phyloP scores from a whole-genome alignment of 1,284 basidiomycete genomes.

The Cyathus olla region DNA sequence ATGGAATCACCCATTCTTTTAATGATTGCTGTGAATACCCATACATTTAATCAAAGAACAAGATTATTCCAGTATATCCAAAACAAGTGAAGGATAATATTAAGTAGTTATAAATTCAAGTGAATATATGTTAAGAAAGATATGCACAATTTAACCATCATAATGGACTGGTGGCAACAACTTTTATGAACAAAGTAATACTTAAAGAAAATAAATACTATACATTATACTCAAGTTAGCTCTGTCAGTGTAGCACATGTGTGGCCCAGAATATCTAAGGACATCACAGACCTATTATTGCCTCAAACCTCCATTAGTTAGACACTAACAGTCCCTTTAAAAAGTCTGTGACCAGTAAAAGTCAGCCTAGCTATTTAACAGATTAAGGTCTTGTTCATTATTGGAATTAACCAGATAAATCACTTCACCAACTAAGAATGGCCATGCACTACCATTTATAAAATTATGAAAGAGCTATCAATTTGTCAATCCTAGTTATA shows the following conservation, averaged over 20 bases:
- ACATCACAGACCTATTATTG: slow-evolving; percentile 71
- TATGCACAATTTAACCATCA: too few species aligned
- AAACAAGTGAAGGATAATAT: too few species aligned
- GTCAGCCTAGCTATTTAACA: slow-evolving; percentile 68
- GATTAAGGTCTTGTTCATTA: slow-evolving; percentile 72
- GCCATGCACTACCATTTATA: slow-evolving; percentile 65
- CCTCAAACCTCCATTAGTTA: slow-evolving; percentile 67
- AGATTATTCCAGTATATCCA: too few species aligned
- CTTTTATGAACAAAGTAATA: too few species aligned
- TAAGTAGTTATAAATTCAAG: too few species aligned
- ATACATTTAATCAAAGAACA: too few species aligned
- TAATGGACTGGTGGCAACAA: too few species aligned
- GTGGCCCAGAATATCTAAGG: slow-evolving; percentile 69
- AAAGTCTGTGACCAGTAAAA: slow-evolving; percentile 56
- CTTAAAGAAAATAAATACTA: too few species aligned
- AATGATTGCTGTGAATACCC: too few species aligned
- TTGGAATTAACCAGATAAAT: slow-evolving; percentile 77
- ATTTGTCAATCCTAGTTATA: slow-evolving; percentile 64
- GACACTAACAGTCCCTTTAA: slow-evolving; percentile 65
- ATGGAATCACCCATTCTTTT: too few species aligned
- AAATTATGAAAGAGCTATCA: slow-evolving; percentile 65
- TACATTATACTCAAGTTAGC: too few species aligned
- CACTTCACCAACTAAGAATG: slow-evolving; percentile 66
- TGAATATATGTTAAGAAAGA: too few species aligned
- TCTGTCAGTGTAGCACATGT: slow-evolving; percentile 43